Base-by-base conservation (phyloP, 1,284 basidiomycete genomes). In the Microbotryum scabiosae region DNA sequence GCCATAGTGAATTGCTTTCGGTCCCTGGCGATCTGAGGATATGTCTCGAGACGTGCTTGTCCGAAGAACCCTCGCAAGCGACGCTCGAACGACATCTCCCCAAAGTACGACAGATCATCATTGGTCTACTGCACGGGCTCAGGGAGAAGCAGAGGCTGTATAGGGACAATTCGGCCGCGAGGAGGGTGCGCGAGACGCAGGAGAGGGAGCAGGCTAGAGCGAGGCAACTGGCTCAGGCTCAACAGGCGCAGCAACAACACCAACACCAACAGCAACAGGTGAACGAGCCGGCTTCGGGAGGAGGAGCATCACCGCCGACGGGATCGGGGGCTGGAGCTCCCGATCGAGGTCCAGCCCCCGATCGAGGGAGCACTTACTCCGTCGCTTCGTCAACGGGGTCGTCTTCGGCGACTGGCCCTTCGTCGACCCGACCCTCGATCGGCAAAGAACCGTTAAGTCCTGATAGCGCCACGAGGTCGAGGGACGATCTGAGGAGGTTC, bases 11-110 rank as follows among this genome's bases (percentile, higher is more conserved):
- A 73, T 84, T 98, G 59, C 79, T 87, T 71, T 79, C 82, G 8
- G 89, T 98, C 2, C 94, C 96, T 2, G 83, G 90, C 66, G 90
- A 97, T 73, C 82, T 98, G 26, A 85, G 94, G 50, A 79, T 78
- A 57, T 87, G 96, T 49, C 84, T 98, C 53, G 96, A 98, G 76
- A 85, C 70, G 89, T 90, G 72, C 80, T 97, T 47, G 84, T 90
- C 8, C 44, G 92, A 97, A 76, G 89, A 94, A 59, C 91, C 93
- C 36, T 87, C 83, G 0, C 80, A 82, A 8, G 85, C 87, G 56
- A 91, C 88, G 63, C 84, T 98, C 63, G 89, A 94, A 56, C 78
- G 86, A 2, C 96, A 91, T 77, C 82, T 97, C 5, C 94, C 96
- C 23, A 84, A 84, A 65, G 93, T 97, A 52, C 85, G 94, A 52